Conservation (phyloP, 805 yeast species). For the Kuraishia borneana region DNA sequence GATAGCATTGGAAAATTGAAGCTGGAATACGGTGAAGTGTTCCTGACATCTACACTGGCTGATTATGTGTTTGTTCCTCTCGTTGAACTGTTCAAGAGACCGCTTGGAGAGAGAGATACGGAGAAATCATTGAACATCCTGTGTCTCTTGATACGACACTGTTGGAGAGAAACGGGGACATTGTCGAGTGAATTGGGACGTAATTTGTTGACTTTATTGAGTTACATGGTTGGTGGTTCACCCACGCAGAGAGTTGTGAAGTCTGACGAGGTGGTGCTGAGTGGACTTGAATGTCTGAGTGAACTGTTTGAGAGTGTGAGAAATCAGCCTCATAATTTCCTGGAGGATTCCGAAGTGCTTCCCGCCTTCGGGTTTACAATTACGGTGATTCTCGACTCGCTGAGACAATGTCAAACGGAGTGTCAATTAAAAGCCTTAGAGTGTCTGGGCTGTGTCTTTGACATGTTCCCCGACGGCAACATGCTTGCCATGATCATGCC, state of each 20-base stretch:
- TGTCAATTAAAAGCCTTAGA: constrained; percentile 21
- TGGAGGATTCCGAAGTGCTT: constrained; percentile 20
- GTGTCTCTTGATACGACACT: constrained; percentile 27
- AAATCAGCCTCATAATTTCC: constrained; percentile 16
- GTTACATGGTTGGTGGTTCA: constrained; percentile 35
- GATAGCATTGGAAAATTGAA: too few species aligned
- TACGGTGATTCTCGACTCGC: constrained; percentile 26
- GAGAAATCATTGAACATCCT: constrained; percentile 36
- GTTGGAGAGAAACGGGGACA: constrained; percentile 32
- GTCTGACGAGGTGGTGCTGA: constrained; percentile 23
- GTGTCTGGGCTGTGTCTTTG: constrained; percentile 22
- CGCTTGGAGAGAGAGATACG: constrained; percentile 31
- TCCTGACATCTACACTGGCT: constrained; percentile 30
- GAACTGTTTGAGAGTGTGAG: constrained; percentile 20
- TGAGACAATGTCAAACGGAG: constrained; percentile 14
- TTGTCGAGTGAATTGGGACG: constrained; percentile 24
- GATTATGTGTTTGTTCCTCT: constrained; percentile 57
- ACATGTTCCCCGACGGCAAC: constrained; percentile 32
- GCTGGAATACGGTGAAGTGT: constrained; percentile 2
- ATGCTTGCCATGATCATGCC: constrained; percentile 36
- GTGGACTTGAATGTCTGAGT: constrained; percentile 21
- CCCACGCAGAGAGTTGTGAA: constrained; percentile 8
- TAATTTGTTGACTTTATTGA: constrained; percentile 35
- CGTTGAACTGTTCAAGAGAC: constrained; percentile 37
- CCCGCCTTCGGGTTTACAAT: constrained; percentile 38